Base-by-base conservation (phyloP, 129 eudicot species). In the Tagetes patula region DNA sequence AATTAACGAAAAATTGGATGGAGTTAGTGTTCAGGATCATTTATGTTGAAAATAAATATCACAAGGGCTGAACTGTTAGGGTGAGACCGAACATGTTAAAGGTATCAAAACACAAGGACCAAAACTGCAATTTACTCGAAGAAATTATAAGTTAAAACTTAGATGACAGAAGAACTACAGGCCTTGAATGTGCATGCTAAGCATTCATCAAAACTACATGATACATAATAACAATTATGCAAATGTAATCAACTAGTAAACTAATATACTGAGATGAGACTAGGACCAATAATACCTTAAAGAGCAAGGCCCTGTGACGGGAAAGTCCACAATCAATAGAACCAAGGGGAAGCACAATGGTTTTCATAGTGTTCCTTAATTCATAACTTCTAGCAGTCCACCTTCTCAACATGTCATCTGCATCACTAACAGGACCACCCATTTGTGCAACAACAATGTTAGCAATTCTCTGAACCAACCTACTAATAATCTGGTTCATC, bases 401-500 rank as follows among this genome's bases (percentile, higher is more conserved):
- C 69, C 82, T 83, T 77, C 83, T 85, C 66, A 78, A 71, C 85
- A 89, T 89, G 58, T 87, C 98, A 72, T 89, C 92, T 5, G 96
- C 96, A 81, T 87, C 82, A 69, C 74, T 75, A 59, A 92, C 98
- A 54, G 98, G 98, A 75, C 98, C 98, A 70, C 98, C 98, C 96
- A 93, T 87, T 75, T 80, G 84, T 47, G 84, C 82, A 72, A 93
- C 98, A 73, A 93, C 85, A 30, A 93, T 85, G 61, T 79, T 73
- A 31, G 98, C 92, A 80, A 93, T 75, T 76, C 80, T 87, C 78
- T 89, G 95, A 47, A 93, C 80, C 54, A 93, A 77, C 74, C 80
- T 65, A 72, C 82, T 84, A 33, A 84, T 74, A 75, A 69, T 52
- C 77, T 74, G 78, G 39, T 79, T 82, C 76, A 46, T 62, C 54